Conservation (phyloP, 257 asterid genomes). For the Anisodus tanguticus region DNA sequence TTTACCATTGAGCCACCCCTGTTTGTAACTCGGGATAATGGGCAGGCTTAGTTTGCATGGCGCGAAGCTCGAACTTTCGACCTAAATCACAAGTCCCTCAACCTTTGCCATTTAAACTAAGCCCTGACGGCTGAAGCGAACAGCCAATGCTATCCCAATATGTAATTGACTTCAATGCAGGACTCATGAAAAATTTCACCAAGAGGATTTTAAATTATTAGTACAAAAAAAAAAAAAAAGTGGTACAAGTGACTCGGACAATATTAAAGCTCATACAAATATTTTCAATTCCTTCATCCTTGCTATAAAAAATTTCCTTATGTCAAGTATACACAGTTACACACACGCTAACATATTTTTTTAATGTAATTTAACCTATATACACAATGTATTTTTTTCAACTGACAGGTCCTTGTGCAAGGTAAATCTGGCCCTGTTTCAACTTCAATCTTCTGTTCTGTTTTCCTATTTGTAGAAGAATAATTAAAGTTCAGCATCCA, state of each 20-base stretch:
- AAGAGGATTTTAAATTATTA: no score
- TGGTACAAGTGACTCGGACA: no score
- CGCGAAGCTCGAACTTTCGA: no score
- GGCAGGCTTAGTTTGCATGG: no score
- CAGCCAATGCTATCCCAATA: no score
- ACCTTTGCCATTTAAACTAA: no score
- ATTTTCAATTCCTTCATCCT: no score
- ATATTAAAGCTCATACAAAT: no score
- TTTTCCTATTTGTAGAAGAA: background rate
- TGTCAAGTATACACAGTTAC: background rate
- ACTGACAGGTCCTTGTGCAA: background rate
- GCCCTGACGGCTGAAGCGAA: background rate
- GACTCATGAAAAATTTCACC: no score
- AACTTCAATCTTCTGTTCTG: background rate
- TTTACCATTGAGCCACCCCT: no score
- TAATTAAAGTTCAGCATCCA: background rate
- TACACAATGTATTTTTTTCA: background rate
- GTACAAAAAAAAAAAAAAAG: background rate
- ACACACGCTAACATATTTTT: background rate
- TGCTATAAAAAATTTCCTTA: background rate
- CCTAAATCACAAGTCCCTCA: no score
- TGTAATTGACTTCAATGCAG: no score
- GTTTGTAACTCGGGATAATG: background rate
- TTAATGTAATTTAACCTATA: background rate
- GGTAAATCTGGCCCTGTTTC: background rate